phyloP scores from a whole-genome alignment of 2,329 filamentous ascomycete genomes.

The Trichoderma guizhouense region DNA sequence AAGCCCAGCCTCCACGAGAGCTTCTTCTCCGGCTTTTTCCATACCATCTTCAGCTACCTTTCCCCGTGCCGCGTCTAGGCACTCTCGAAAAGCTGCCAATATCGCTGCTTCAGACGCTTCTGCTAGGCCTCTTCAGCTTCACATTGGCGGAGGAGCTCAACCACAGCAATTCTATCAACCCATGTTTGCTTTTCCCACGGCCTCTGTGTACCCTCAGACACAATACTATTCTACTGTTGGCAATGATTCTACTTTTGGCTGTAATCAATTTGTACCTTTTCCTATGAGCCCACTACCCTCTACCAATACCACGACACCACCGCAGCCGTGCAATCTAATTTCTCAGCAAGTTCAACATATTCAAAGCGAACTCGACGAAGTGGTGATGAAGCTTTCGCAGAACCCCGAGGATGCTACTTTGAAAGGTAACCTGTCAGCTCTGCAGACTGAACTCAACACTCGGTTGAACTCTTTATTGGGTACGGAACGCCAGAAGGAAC shows the following conservation, averaged over 20 bases:
- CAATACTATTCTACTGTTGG: neutral
- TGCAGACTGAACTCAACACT: constrained; percentile 31
- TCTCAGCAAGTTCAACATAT: constrained; percentile 26
- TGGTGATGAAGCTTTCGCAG: constrained; percentile 25
- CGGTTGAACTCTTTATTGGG: constrained; percentile 25
- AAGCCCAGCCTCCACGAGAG: neutral
- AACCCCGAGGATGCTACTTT: constrained; percentile 25
- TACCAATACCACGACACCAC: neutral
- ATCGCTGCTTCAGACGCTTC: neutral
- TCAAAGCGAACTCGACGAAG: constrained; percentile 28
- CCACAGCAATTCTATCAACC: constrained; percentile 13
- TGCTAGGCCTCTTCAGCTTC: neutral
- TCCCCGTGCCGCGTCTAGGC: neutral
- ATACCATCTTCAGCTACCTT: constrained; percentile 18
- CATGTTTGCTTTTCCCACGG: constrained; percentile 14
- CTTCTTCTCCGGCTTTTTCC: neutral
- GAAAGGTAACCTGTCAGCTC: constrained; percentile 25
- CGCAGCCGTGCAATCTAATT: neutral
- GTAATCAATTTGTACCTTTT: neutral
- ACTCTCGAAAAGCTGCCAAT: neutral
- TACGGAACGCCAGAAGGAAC: neutral
- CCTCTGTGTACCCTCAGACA: neutral
- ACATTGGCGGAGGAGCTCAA: neutral
- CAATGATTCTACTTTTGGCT: neutral
- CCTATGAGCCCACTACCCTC: neutral